A percentile compares a stretch with the other conserved stretches of the same genome.
Conservation (phyloP, 2,329 filamentous ascomycete genomes). For the Aspergillus alliaceus region DNA sequence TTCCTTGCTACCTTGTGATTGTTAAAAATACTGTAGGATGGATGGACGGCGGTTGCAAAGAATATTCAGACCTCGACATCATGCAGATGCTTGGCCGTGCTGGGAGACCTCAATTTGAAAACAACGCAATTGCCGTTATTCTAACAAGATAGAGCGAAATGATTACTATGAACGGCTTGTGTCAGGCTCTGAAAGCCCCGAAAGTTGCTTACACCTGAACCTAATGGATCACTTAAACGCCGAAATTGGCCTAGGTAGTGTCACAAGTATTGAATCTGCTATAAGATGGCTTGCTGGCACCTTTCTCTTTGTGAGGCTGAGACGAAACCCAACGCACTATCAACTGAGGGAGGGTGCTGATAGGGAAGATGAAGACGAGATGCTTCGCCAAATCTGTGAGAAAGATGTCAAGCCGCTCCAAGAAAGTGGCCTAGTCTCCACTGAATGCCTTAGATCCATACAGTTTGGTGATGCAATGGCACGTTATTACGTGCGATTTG, state of each 20-base stretch:
- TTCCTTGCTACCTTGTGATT: slow-evolving; percentile 80
- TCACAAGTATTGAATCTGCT: slow-evolving; percentile 64
- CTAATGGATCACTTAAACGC: slow-evolving; percentile 83
- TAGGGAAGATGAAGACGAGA: slow-evolving; percentile 58
- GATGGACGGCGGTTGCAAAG: slow-evolving; percentile 59
- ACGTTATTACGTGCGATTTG: slow-evolving; percentile 74
- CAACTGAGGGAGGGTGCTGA: slow-evolving; percentile 57
- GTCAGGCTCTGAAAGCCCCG: slow-evolving; percentile 69
- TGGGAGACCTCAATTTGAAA: slow-evolving; percentile 79
- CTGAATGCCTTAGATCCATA: slow-evolving; percentile 59
- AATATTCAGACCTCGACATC: slow-evolving; percentile 79
- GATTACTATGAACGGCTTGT: slow-evolving; percentile 71
- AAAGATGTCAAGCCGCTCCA: slow-evolving; percentile 67
- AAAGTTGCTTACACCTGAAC: slow-evolving; percentile 77
- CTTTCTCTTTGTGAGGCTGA: slow-evolving; percentile 73
- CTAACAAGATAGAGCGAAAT: slow-evolving; percentile 68
- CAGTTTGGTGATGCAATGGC: slow-evolving; percentile 80
- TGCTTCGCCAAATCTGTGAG: slow-evolving; percentile 69
- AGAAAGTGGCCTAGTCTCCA: slow-evolving; percentile 57
- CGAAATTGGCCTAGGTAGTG: slow-evolving; percentile 74
- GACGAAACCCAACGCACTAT: slow-evolving; percentile 70
- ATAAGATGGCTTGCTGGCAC: slow-evolving; percentile 74
- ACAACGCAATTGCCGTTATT: slow-evolving; percentile 73
- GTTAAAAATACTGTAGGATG: slow-evolving; percentile 76
- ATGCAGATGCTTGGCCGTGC: slow-evolving; percentile 91